Conservation (phyloP, 2,329 filamentous ascomycete genomes). For the Teratosphaeria gauchensis region DNA sequence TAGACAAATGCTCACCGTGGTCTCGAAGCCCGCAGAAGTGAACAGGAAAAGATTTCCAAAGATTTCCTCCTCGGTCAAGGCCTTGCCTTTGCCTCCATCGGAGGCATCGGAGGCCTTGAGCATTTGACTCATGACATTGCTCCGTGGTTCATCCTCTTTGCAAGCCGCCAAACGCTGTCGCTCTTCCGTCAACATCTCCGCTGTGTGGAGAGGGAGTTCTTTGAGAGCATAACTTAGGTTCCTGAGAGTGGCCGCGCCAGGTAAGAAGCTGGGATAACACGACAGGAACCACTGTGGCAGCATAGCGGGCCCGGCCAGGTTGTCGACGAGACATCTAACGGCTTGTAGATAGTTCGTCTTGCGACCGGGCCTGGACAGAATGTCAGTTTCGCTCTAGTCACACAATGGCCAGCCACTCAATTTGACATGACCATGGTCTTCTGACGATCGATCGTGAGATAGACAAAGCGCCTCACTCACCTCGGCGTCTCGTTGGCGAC, state of each 20-base stretch:
- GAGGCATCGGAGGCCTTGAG: constrained; percentile 12
- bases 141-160: constrained; percentile 9
- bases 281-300: constrained; percentile 17
- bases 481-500: constrained; percentile 7
- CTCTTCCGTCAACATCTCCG: constrained; percentile 15
- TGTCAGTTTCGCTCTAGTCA: constrained; percentile 8
- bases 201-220: constrained; percentile 19
- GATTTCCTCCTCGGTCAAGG: constrained; percentile 31
- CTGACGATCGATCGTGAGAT: not conserved
- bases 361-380: constrained; percentile 11
- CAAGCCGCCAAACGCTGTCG: constrained; percentile 5
- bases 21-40: constrained; percentile 40
- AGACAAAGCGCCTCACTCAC: not conserved
- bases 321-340: constrained; percentile 14
- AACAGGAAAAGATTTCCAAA: constrained; percentile 40
- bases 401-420: not conserved
- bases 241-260: constrained; percentile 10
- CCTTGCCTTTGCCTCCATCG: constrained; percentile 10
- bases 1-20: constrained; percentile 23
- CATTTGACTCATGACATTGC: constrained; percentile 22
- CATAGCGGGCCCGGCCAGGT: constrained; percentile 16
- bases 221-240: constrained; percentile 12
- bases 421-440: too few species aligned
- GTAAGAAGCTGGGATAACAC: constrained; percentile 15
- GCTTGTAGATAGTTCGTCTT: constrained; percentile 24